Evolutionary conservation across 2,329 filamentous ascomycete genomes (phyloP).

Genomic region (Diaporthe eres): DNA sequence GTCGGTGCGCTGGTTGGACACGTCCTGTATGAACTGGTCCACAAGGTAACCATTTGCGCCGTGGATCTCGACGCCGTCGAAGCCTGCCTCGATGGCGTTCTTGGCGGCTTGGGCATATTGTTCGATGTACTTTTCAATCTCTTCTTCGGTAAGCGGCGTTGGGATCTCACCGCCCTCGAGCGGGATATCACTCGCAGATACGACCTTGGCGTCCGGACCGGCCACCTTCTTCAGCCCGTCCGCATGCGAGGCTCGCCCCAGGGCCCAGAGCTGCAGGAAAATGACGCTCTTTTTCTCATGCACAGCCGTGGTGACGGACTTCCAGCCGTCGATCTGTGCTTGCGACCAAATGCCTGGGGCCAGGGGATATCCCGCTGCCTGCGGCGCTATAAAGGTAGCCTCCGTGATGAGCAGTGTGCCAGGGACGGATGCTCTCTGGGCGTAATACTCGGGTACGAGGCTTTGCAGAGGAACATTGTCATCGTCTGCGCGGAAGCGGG

Average conservation of each 20-base stretch:
- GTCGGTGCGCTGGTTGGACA: conserved; percentile 67
- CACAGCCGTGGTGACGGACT: conserved; percentile 70
- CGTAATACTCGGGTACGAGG: conserved; percentile 59
- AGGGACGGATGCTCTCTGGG: conserved; percentile 56
- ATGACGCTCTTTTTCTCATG: conserved; percentile 73
- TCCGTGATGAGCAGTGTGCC: conserved; percentile 60
- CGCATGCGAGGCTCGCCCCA: conserved; percentile 56
- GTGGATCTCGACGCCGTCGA: conserved; percentile 60
- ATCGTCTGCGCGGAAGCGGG: conserved; percentile 65
- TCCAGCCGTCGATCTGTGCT: conserved; percentile 71
- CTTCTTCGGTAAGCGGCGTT: conserved; percentile 58
- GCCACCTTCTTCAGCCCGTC: conserved; percentile 47
- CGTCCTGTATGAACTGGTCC: conserved; percentile 70
- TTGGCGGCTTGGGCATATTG: conserved; percentile 51
- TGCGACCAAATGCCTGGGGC: conserved; percentile 71
- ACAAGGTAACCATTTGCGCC: conserved; percentile 58
- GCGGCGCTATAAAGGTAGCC: conserved; percentile 59
- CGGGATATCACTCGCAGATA: conserved; percentile 58
- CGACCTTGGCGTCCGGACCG: conserved; percentile 50
- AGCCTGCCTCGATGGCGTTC: conserved; percentile 67
- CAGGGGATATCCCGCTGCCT: conserved; percentile 56
- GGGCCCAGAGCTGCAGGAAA: conserved; percentile 71
- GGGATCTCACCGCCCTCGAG: conserved; percentile 57
- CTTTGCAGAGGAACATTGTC: conserved; percentile 43
- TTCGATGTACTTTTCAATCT: conserved; percentile 53